These are phyloP conservation scores for Aspergillus ellipticus DNA, from an alignment of 495 filamentous ascomycete genomes.

Conservation along the genomic window DNA sequence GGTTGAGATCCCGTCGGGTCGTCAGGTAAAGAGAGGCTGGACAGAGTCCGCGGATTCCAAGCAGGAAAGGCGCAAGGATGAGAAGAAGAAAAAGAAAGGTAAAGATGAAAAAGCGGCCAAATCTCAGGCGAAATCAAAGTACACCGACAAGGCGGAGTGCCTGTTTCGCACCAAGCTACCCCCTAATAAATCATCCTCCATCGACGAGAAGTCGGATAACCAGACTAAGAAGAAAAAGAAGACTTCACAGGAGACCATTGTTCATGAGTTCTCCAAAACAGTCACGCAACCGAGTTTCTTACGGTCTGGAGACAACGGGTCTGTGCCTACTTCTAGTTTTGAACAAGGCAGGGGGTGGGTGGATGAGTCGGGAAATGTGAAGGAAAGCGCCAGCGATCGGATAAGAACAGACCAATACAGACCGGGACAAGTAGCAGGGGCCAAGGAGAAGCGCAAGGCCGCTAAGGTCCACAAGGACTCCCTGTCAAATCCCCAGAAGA, in stretches of 20 bases:
- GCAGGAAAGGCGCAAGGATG: conserved; percentile 45
- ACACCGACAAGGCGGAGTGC: conserved; percentile 72
- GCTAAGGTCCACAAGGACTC: background rate
- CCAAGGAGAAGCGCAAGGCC: conserved; percentile 33
- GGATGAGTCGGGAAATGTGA: conserved; percentile 70
- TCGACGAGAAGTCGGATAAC: conserved; percentile 39
- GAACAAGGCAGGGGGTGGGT: conserved; percentile 84
- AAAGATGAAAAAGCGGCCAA: conserved; percentile 55
- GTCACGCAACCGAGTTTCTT: conserved; percentile 76
- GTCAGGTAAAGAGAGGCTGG: conserved; percentile 90
- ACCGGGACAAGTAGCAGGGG: conserved; percentile 34
- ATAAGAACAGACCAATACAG: conserved; percentile 29
- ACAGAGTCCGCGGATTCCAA: conserved; percentile 58
- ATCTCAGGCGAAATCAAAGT: conserved; percentile 64
- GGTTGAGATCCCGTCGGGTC: conserved; percentile 63
- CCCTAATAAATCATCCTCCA: conserved; percentile 44
- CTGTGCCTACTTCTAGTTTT: conserved; percentile 32
- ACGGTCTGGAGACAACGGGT: conserved; percentile 39
- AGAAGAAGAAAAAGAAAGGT: conserved; percentile 47
- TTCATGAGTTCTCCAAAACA: conserved; percentile 81
- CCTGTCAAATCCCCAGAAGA: background rate
- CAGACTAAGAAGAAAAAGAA: conserved; percentile 50
- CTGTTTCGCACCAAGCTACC: conserved; percentile 81
- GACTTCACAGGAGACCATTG: conserved; percentile 52
- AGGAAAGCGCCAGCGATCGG: conserved; percentile 52